These are phyloP conservation scores for Begonia peltatifolia DNA, from an alignment of 306 rosid species.

Conservation along the genomic window DNA sequence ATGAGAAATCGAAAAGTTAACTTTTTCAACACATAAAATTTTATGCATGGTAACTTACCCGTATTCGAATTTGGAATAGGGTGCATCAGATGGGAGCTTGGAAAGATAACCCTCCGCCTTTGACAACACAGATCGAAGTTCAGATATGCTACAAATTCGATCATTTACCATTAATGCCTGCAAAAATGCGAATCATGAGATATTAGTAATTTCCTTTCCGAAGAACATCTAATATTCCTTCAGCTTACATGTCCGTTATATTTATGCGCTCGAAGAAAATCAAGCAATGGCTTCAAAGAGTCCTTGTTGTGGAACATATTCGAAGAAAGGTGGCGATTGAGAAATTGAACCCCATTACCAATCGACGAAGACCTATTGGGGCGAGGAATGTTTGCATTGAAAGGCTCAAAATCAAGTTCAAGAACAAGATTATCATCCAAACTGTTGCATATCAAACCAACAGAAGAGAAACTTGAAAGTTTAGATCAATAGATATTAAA, in stretches of 20 bases:
- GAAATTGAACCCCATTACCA: conserved; percentile 96
- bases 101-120: conserved; percentile 74
- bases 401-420: conserved; percentile 93
- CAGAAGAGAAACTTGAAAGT: background rate
- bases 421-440: conserved; percentile 25
- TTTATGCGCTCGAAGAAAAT: conserved; percentile 74
- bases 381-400: conserved; percentile 78
- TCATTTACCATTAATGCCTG: conserved; percentile 81
- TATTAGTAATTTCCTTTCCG: background rate
- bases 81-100: conserved; percentile 40
- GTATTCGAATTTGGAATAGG: conserved; percentile 61
- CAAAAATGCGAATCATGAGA: conserved; percentile 1
- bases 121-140: conserved; percentile 56
- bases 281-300: conserved; percentile 64
- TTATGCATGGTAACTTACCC: conserved; percentile 28
- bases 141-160: conserved; percentile 41
- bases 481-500: too few species aligned
- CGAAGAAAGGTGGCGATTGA: conserved; percentile 92
- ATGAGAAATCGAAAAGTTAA: conserved; percentile 4
- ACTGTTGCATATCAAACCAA: conserved; percentile 17
- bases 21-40: background rate
- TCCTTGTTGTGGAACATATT: conserved; percentile 73
- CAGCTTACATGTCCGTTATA: conserved; percentile 64
- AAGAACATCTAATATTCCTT: conserved; percentile 4
- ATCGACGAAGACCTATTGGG: conserved; percentile 79